Percentiles rank a stretch among this genome's conserved stretches.
Evolutionary conservation across 139 green algal species (phyloP).

Genomic region (Volvox reticuliferus): DNA sequence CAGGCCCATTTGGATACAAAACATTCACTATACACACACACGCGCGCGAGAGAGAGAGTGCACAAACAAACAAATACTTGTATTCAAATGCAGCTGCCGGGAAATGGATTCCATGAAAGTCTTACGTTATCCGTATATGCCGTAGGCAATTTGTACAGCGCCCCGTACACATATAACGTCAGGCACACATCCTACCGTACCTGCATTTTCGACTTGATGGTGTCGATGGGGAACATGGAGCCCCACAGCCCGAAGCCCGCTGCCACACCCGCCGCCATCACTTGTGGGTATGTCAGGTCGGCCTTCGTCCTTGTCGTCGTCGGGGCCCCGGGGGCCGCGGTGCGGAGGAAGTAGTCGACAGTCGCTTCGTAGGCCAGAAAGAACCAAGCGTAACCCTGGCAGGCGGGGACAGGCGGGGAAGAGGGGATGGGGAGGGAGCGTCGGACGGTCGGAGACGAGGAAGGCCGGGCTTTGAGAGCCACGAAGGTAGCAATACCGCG

Average conservation of each 20-base stretch:
- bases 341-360: constrained; percentile 53
- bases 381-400: constrained; percentile 67
- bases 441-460: no score
- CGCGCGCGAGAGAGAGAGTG: no score
- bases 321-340: constrained; percentile 57
- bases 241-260: constrained; percentile 69
- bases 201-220: constrained; percentile 70
- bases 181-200: neutral
- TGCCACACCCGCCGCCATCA: constrained; percentile 54
- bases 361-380: constrained; percentile 68
- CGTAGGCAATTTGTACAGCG: no score
- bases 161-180: no score
- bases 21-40: no score
- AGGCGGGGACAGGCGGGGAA: neutral
- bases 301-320: constrained; percentile 41
- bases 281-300: constrained; percentile 63
- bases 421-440: neutral
- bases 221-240: constrained; percentile 71
- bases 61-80: no score
- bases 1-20: no score
- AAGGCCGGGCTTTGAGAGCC: no score
- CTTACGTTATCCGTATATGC: no score
- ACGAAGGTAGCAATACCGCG: no score
- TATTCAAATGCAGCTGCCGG: no score
- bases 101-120: no score